Evolutionary conservation across 2,329 filamentous ascomycete species (phyloP).

Genomic region (Cladobotryum protrusum): DNA sequence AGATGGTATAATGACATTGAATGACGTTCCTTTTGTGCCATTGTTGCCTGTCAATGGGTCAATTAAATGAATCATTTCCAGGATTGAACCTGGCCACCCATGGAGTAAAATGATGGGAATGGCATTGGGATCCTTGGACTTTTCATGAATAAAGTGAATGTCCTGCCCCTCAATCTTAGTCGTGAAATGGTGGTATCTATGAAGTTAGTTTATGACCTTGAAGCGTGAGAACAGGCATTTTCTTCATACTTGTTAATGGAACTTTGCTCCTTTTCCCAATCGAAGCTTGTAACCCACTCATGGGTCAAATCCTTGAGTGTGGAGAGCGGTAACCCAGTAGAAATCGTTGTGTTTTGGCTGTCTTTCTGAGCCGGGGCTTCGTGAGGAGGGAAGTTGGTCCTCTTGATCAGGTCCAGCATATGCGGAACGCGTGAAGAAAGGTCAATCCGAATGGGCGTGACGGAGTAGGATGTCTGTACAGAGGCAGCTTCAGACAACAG

Average conservation of each 20-base stretch:
- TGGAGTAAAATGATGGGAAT: slow-evolving; percentile 11
- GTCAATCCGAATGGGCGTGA: not conserved
- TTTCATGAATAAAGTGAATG: slow-evolving; percentile 13
- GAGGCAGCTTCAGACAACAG: too few species aligned
- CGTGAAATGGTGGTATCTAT: slow-evolving; percentile 9
- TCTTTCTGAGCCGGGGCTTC: not conserved
- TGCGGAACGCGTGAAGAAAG: slow-evolving; percentile 9
- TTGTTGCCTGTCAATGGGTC: slow-evolving; percentile 4
- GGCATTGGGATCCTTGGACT: slow-evolving; percentile 4
- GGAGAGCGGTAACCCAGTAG: slow-evolving; percentile 10
- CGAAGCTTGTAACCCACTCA: slow-evolving; percentile 15
- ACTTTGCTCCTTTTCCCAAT: slow-evolving; percentile 16
- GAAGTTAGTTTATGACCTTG: too few species aligned
- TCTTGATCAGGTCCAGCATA: slow-evolving; percentile 20
- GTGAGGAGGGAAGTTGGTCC: slow-evolving; percentile 7
- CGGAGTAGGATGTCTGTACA: not conserved
- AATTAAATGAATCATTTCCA: slow-evolving; percentile 31
- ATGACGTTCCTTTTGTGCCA: not conserved
- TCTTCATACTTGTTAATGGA: slow-evolving; percentile 14
- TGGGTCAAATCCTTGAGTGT: slow-evolving; percentile 11
- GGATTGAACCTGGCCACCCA: slow-evolving; percentile 30
- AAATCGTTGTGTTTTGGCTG: slow-evolving; percentile 1
- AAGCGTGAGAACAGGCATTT: too few species aligned
- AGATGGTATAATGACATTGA: slow-evolving; percentile 24
- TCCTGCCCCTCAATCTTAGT: slow-evolving; percentile 15